Conservation (phyloP, 2,329 filamentous ascomycete species). For the Emericellopsis atlantica region DNA sequence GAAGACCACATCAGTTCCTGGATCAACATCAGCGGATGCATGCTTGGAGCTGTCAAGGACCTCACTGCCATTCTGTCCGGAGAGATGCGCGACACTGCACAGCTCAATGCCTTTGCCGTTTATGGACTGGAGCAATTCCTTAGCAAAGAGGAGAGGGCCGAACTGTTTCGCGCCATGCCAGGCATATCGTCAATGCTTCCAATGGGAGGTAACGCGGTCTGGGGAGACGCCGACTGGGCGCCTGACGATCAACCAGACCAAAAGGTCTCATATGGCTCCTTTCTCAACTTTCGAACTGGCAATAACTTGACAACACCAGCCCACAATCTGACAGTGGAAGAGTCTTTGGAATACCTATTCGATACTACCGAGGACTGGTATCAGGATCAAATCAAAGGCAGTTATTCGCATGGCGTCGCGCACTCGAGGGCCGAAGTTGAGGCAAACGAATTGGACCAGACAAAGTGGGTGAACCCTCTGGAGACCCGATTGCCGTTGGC, state of each 20-base stretch:
- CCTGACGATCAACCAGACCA: slow-evolving; percentile 75
- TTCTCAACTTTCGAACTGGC: slow-evolving; percentile 68
- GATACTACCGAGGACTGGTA: slow-evolving; percentile 81
- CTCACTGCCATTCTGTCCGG: slow-evolving; percentile 83
- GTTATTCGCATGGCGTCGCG: slow-evolving; percentile 83
- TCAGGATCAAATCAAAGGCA: slow-evolving; percentile 52
- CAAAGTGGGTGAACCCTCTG: slow-evolving; percentile 91
- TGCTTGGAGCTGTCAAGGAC: slow-evolving; percentile 90
- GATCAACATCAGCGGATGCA: slow-evolving; percentile 97
- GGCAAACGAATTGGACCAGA: slow-evolving; percentile 60
- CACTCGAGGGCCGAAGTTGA: slow-evolving; percentile 70
- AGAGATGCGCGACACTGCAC: slow-evolving; percentile 97
- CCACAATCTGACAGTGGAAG: slow-evolving; percentile 67
- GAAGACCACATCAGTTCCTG: slow-evolving; percentile 82
- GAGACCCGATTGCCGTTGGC: slow-evolving; percentile 79
- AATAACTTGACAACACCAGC: slow-evolving; percentile 51
- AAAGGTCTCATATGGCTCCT: slow-evolving; percentile 60
- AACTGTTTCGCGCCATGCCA: slow-evolving; percentile 94
- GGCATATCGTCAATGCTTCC: slow-evolving; percentile 95
- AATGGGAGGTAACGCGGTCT: slow-evolving; percentile 86
- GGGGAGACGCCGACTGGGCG: slow-evolving; percentile 79
- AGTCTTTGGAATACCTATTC: slow-evolving; percentile 68
- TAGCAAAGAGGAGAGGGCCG: slow-evolving; percentile 76
- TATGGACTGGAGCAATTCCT: slow-evolving; percentile 96
- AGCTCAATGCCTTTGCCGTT: slow-evolving; percentile 90